Evolutionary conservation across 2,329 filamentous ascomycete species (phyloP).

Genomic region (Colletotrichum spinosum): DNA sequence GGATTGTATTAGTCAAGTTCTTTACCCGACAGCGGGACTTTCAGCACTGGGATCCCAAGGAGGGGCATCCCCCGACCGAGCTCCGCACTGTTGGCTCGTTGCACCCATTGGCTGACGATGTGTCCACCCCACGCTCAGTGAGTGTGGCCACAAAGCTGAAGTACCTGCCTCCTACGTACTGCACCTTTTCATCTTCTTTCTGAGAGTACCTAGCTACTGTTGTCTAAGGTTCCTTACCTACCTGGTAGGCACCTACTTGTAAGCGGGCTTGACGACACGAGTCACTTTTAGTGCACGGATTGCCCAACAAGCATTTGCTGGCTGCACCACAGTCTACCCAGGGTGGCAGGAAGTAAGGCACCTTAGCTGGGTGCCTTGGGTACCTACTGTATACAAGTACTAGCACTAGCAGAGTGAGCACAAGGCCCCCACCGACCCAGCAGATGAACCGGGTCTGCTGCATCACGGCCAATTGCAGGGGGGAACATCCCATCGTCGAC

Average conservation of each 20-base stretch:
- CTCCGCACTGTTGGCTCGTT: conserved; percentile 22
- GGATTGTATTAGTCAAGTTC: conserved; percentile 37
- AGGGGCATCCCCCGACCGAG: conserved; percentile 15
- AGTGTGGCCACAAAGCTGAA: too few species aligned
- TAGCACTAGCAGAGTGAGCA: conserved; percentile 3
- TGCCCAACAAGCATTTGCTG: too few species aligned
- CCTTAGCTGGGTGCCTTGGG: neutral
- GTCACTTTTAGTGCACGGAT: neutral
- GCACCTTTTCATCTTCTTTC: too few species aligned
- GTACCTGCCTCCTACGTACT: too few species aligned
- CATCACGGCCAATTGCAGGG: conserved; percentile 12
- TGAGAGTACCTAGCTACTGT: too few species aligned
- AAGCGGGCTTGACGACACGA: neutral
- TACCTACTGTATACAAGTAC: neutral
- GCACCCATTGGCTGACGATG: conserved; percentile 20
- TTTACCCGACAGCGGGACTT: conserved; percentile 37
- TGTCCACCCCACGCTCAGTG: conserved; percentile 2
- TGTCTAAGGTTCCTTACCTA: too few species aligned
- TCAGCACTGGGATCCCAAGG: neutral
- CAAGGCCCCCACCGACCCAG: conserved; percentile 21
- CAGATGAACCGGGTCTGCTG: conserved; percentile 10
- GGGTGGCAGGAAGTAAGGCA: neutral
- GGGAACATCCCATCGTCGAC: neutral
- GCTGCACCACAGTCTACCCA: too few species aligned
- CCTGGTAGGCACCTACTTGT: too few species aligned